Evolutionary conservation across 164 flowering plant species (phyloP).

Genomic region (Echeveria elegans): DNA sequence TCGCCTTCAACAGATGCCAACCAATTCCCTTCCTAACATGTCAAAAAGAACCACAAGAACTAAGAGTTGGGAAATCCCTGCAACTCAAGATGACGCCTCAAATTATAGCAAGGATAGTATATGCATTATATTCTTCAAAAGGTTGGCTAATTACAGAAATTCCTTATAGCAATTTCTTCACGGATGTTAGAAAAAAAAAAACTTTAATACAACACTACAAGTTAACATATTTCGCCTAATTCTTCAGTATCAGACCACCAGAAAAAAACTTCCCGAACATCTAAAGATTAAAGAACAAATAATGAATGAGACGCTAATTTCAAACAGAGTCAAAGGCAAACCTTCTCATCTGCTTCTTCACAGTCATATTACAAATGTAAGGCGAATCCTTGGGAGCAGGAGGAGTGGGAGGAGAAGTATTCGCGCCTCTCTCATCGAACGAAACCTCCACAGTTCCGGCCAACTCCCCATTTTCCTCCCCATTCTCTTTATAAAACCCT

Average conservation of each 20-base stretch:
- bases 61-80: neutral
- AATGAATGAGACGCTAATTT: neutral
- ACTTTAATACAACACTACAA: neutral
- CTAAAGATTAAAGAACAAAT: neutral
- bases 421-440: constrained; percentile 61
- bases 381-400: constrained; percentile 66
- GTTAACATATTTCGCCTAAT: neutral
- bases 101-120: neutral
- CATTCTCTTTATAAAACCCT: constrained; percentile 44
- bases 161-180: neutral
- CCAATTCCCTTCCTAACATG: constrained; percentile 82
- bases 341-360: constrained; percentile 64
- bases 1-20: constrained; percentile 84
- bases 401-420: constrained; percentile 68
- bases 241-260: neutral
- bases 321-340: constrained; percentile 13
- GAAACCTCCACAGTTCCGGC: constrained; percentile 89
- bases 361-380: constrained; percentile 88
- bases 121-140: neutral
- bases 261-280: neutral
- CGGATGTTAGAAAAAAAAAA: neutral
- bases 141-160: neutral
- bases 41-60: neutral
- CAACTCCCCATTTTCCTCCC: constrained; percentile 32
- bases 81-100: neutral